Evolutionary conservation across 768 basidiomycete genomes (phyloP).

Genomic region (Suillus subaureus): DNA sequence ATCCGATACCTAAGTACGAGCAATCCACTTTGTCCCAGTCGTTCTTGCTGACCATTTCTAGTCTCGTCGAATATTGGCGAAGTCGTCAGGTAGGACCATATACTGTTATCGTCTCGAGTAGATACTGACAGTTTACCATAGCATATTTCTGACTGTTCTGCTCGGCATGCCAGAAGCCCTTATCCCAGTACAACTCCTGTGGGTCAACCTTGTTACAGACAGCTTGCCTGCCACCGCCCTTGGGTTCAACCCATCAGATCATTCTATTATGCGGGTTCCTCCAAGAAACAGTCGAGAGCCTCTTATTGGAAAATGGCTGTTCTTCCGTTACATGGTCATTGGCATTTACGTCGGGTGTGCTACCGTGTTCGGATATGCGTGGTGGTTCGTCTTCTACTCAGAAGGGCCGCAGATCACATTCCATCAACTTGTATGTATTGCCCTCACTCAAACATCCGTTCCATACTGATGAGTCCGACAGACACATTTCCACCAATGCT

Average conservation of each 20-base stretch:
- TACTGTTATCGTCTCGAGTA: neutral
- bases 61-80: conserved; percentile 98
- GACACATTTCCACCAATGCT: conserved; percentile 97
- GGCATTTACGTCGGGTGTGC: conserved; percentile 93
- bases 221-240: conserved; percentile 95
- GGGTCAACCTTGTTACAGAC: conserved; percentile 98
- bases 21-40: conserved; percentile 2
- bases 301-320: conserved; percentile 89
- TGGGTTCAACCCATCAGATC: conserved; percentile 97
- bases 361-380: conserved; percentile 96
- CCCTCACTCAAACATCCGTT: conserved; percentile 1
- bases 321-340: conserved; percentile 93
- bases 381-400: conserved; percentile 96
- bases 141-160: conserved; percentile 96
- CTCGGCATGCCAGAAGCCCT: conserved; percentile 99
- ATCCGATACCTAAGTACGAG: conserved; percentile 94
- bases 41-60: conserved; percentile 27
- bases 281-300: conserved; percentile 91
- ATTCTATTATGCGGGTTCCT: conserved; percentile 94
- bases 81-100: conserved; percentile 69
- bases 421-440: conserved; percentile 78
- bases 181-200: conserved; percentile 96
- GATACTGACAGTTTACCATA: conserved; percentile 24
- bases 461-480: conserved; percentile 32
- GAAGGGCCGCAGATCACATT: conserved; percentile 93